Conservation (phyloP, 1,139 yeast species). For the Meyerozyma guilliermondii region DNA sequence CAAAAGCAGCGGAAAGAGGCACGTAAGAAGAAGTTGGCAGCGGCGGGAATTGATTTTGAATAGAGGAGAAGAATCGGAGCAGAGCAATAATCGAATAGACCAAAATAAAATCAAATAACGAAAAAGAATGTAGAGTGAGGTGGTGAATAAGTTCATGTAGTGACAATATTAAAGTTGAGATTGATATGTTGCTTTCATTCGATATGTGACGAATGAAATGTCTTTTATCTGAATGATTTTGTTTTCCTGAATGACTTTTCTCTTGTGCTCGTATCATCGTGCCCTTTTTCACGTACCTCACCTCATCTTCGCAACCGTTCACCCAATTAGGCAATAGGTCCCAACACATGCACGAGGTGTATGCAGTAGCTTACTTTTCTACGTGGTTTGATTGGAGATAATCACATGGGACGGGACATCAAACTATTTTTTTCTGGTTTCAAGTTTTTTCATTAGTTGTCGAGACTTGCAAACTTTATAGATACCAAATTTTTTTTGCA, state of each 20-base stretch:
- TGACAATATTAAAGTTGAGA: no score
- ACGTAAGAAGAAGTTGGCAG: neutral
- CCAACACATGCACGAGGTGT: neutral
- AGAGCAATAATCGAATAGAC: no score
- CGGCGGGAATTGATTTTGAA: conserved; percentile 3
- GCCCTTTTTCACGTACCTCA: neutral
- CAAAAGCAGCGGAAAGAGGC: conserved; percentile 1
- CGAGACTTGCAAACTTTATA: neutral
- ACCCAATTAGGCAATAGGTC: neutral
- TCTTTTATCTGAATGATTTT: no score
- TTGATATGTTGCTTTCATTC: no score
- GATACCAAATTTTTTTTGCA: neutral
- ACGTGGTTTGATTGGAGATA: conserved; percentile 1
- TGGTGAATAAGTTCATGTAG: no score
- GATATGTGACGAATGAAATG: no score
- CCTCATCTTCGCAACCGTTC: neutral
- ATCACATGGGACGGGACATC: neutral
- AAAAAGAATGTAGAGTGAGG: no score
- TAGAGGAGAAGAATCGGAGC: no score
- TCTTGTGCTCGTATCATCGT: no score
- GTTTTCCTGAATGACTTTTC: no score
- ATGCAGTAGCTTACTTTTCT: conserved; percentile 1
- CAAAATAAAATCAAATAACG: no score
- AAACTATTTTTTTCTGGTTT: neutral
- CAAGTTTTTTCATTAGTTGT: neutral